A percentile compares a stretch with the other conserved stretches of the same genome.
Conservation (phyloP, 345 rosid genomes). For the Populus deltoides region DNA sequence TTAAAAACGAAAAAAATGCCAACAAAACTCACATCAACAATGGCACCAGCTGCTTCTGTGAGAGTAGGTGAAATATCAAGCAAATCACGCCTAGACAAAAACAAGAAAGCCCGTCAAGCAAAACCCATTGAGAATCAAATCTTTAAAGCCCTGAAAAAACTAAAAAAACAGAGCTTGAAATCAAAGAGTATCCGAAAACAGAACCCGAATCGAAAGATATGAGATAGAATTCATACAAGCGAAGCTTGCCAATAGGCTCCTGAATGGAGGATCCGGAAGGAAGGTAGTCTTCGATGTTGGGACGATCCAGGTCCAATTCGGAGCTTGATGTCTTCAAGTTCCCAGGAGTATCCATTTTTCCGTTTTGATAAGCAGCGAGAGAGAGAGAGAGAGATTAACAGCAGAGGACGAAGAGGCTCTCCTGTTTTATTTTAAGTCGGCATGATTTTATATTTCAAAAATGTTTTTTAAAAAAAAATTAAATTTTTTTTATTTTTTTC, state of each 20-base stretch:
- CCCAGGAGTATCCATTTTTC: slow-evolving; percentile 26
- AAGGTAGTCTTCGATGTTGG: slow-evolving; percentile 91
- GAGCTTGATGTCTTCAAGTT: slow-evolving; percentile 60
- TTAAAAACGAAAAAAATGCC: not conserved
- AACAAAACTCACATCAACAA: slow-evolving; percentile 64
- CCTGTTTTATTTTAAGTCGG: no score
- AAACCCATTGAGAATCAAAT: not conserved
- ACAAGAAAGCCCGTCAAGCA: not conserved
- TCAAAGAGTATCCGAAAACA: not conserved
- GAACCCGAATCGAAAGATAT: not conserved
- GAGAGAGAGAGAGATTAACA: not conserved
- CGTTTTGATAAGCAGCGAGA: not conserved
- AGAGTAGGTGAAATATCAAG: slow-evolving; percentile 86
- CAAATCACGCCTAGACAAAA: slow-evolving; percentile 65
- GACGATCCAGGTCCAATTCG: slow-evolving; percentile 81
- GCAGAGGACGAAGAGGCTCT: not conserved
- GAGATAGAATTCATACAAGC: slow-evolving; percentile 45
- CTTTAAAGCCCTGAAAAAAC: not conserved
- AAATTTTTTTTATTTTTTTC: no score
- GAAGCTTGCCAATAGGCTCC: slow-evolving; percentile 81
- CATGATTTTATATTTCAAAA: no score
- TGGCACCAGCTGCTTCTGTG: slow-evolving; percentile 98
- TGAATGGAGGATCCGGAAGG: slow-evolving; percentile 85
- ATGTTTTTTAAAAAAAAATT: no score
- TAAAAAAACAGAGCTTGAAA: not conserved